Evolutionary conservation across 176 grass and related monocot species (phyloP).

Genomic region (Melocanna baccifera): DNA sequence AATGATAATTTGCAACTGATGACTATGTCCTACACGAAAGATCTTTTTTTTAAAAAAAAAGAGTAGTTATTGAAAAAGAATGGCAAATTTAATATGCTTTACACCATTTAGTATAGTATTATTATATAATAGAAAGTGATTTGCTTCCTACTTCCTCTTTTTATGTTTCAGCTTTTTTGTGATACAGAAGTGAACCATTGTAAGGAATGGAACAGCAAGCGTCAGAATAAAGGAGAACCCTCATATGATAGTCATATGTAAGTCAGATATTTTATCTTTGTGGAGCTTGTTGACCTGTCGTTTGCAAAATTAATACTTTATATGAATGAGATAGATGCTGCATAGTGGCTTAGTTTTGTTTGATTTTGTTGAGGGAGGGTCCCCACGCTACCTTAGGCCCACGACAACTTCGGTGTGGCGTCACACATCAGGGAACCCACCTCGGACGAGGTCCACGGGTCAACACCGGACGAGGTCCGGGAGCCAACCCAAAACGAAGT

Average conservation of each 20-base stretch:
- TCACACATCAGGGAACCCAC: no score
- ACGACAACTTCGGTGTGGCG: no score
- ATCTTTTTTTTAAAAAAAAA: neutral
- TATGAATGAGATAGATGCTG: neutral
- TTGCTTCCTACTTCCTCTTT: constrained; percentile 1
- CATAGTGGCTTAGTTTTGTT: neutral
- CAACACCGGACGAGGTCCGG: no score
- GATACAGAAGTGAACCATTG: constrained; percentile 84
- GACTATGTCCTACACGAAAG: neutral
- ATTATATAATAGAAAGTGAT: constrained; percentile 26
- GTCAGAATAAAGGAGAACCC: constrained; percentile 55
- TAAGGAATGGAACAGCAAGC: constrained; percentile 79
- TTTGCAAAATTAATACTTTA: neutral
- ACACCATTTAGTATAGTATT: neutral
- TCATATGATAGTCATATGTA: constrained; percentile 30
- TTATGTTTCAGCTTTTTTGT: constrained; percentile 83
- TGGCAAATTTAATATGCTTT: neutral
- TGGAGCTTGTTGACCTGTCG: neutral
- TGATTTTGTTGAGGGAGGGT: neutral
- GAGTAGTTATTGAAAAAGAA: neutral
- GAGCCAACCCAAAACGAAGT: no score
- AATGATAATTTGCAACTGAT: constrained; percentile 13
- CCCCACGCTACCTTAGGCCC: no score
- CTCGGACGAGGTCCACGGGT: no score
- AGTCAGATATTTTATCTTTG: neutral